These are phyloP conservation scores for Scedosporium apiospermum DNA, from an alignment of 2,329 filamentous ascomycete genomes.

Conservation along the genomic window DNA sequence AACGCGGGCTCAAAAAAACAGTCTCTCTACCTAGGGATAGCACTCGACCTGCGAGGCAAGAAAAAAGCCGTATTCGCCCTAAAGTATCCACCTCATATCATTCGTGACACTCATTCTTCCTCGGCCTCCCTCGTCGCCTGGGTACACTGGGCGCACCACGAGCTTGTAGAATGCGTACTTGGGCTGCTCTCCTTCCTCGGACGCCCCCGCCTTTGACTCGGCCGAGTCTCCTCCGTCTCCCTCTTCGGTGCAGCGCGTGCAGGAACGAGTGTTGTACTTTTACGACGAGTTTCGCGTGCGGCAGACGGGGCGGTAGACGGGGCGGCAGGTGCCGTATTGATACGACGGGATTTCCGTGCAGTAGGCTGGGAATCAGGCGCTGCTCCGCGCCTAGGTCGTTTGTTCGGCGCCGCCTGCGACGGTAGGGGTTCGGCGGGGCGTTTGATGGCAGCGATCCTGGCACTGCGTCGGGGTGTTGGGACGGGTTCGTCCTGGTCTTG, in stretches of 20 bases:
- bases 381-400: neutral
- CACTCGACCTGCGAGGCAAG: too few relatives aligned
- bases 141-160: neutral
- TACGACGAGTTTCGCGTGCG: too few relatives aligned
- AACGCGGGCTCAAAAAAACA: too few relatives aligned
- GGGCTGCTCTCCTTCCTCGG: neutral
- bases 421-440: neutral
- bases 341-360: too few relatives aligned
- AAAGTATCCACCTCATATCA: too few relatives aligned
- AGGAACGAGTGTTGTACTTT: too few relatives aligned
- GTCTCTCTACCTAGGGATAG: too few relatives aligned
- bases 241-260: too few relatives aligned
- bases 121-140: neutral
- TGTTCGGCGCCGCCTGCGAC: neutral
- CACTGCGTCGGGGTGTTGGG: neutral
- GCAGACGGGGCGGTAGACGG: too few relatives aligned
- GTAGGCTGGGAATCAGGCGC: neutral
- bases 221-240: neutral
- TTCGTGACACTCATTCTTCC: neutral
- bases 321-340: too few relatives aligned
- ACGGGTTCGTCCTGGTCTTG: neutral
- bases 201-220: neutral
- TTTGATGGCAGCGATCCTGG: neutral
- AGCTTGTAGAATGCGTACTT: neutral
- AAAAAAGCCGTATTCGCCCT: too few relatives aligned